A percentile compares a stretch with the other conserved stretches of the same genome.
phyloP scores from a whole-genome alignment of 208 protist genomes.

The Trypanosomatidae sp. region DNA sequence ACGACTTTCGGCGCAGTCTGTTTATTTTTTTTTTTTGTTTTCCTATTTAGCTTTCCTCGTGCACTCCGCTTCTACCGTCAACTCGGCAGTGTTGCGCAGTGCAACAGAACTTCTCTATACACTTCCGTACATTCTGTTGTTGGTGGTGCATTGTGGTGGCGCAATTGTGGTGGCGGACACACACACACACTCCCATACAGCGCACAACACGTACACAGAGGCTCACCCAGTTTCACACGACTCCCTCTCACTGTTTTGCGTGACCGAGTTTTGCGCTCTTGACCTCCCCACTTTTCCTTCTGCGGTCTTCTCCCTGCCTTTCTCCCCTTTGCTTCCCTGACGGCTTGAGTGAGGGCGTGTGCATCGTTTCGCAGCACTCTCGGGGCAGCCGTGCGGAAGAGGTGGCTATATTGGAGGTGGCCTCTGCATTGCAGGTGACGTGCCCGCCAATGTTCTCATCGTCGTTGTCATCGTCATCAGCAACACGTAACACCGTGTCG shows the following conservation, averaged over 20 bases:
- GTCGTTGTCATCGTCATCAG: slow-evolving; percentile 8
- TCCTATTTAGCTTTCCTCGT: neutral
- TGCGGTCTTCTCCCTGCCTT: no score
- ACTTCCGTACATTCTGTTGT: neutral
- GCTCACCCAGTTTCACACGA: slow-evolving; percentile 1
- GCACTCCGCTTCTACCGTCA: neutral
- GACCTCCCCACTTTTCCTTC: neutral
- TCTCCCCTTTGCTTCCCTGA: neutral
- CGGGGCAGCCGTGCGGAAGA: neutral
- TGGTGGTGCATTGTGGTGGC: neutral
- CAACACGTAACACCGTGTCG: slow-evolving; percentile 41
- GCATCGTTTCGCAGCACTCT: neutral
- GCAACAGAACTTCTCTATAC: neutral
- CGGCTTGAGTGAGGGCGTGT: neutral
- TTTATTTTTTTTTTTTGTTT: neutral
- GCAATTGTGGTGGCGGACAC: neutral
- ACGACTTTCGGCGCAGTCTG: neutral
- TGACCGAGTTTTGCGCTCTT: neutral
- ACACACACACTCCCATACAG: neutral
- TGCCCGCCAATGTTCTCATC: neutral
- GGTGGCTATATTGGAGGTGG: neutral
- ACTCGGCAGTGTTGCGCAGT: neutral
- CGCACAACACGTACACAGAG: neutral
- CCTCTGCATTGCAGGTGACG: neutral
- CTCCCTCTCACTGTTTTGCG: neutral